phyloP scores from a whole-genome alignment of 306 rosid species.

The Prunus fruticosa region DNA sequence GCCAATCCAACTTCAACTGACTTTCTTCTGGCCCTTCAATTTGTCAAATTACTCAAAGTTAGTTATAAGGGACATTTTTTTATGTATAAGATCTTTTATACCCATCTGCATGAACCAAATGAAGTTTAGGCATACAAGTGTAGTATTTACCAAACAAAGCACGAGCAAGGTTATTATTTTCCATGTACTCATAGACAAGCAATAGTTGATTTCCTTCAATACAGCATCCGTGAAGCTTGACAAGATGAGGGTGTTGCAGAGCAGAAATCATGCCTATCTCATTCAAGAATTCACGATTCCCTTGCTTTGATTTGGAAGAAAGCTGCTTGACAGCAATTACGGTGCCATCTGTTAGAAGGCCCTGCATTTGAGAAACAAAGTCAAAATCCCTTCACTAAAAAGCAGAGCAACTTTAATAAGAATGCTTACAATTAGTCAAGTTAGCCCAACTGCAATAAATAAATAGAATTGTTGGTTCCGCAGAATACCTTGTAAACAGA shows the following conservation, averaged over 20 bases:
- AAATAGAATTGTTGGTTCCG: neutral
- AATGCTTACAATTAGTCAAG: no score
- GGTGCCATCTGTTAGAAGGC: conserved; percentile 38
- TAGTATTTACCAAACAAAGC: conserved; percentile 42
- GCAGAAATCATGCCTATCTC: conserved; percentile 47
- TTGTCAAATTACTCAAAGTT: neutral
- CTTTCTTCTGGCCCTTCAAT: conserved; percentile 10
- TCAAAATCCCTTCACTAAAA: neutral
- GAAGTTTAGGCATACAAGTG: neutral
- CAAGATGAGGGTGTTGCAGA: no score
- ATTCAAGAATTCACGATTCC: conserved; percentile 36
- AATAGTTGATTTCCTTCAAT: no score
- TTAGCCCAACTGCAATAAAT: neutral
- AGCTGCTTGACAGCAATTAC: conserved; percentile 45
- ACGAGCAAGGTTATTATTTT: conserved; percentile 51
- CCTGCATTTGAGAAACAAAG: conserved; percentile 30
- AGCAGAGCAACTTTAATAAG: no score
- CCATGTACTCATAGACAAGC: no score
- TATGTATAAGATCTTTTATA: neutral
- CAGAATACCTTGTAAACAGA: conserved; percentile 21
- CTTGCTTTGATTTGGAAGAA: conserved; percentile 44
- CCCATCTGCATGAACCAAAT: neutral
- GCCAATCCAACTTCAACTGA: neutral
- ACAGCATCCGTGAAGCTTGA: no score
- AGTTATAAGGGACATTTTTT: neutral